Percentiles rank a stretch among this genome's conserved stretches.
These are phyloP conservation scores for Cyclotella sp. DNA, from an alignment of 108 stramenopile genomes.

Conservation along the genomic window DNA sequence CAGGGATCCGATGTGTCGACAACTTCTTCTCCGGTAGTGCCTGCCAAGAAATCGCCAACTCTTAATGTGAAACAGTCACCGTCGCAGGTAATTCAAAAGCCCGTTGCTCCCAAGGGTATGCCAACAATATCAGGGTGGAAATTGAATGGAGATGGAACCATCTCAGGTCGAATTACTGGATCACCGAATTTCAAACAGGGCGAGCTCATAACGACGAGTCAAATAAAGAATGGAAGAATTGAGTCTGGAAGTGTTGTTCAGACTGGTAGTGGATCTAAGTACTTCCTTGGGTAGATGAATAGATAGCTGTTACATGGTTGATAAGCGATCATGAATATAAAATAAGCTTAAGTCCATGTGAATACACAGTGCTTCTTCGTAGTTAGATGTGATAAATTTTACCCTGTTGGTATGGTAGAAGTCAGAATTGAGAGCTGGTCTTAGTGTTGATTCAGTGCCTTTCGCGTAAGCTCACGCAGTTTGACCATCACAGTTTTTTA, in stretches of 20 bases:
- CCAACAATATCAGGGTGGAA: constrained; percentile 75
- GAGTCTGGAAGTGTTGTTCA: constrained; percentile 64
- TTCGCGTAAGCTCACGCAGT: too few relatives aligned
- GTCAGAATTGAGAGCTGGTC: too few relatives aligned
- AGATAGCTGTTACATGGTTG: not conserved
- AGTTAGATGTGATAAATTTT: too few relatives aligned
- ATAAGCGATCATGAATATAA: not conserved
- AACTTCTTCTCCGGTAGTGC: constrained; percentile 14
- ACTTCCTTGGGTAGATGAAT: constrained; percentile 58
- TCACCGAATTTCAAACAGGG: constrained; percentile 71
- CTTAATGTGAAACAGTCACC: constrained; percentile 7
- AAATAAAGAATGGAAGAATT: constrained; percentile 63
- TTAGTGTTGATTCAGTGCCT: too few relatives aligned
- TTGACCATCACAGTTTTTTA: too few relatives aligned
- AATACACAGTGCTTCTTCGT: not conserved
- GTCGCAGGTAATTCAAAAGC: constrained; percentile 19
- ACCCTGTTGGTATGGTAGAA: too few relatives aligned
- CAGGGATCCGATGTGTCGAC: constrained; percentile 10
- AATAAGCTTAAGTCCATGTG: not conserved
- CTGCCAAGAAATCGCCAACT: constrained; percentile 23
- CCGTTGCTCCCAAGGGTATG: constrained; percentile 63
- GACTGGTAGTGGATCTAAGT: constrained; percentile 78
- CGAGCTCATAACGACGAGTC: constrained; percentile 74
- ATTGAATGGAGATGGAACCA: constrained; percentile 68
- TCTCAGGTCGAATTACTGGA: constrained; percentile 68